Evolutionary conservation across 148 eudicot species (phyloP).

Genomic region (Vaccinium darrowii): DNA sequence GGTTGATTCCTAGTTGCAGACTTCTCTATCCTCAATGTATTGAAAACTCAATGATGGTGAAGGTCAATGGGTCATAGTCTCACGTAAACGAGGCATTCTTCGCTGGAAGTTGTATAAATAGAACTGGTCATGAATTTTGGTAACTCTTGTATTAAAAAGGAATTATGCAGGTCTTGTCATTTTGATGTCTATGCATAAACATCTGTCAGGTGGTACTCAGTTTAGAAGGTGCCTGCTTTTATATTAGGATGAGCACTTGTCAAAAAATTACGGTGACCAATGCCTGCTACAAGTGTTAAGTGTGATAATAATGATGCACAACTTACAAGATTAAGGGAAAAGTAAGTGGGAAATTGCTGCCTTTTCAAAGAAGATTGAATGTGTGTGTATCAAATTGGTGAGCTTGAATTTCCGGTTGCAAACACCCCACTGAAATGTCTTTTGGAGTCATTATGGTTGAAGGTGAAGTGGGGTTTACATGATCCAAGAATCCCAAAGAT

Average conservation of each 20-base stretch:
- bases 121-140: background rate
- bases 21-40: background rate
- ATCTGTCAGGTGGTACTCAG: background rate
- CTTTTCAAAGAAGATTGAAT: background rate
- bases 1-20: background rate
- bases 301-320: background rate
- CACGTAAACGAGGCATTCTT: background rate
- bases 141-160: background rate
- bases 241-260: background rate
- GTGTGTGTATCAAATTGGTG: background rate
- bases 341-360: background rate
- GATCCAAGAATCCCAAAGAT: background rate
- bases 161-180: background rate
- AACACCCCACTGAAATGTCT: background rate
- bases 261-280: background rate
- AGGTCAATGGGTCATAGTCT: background rate
- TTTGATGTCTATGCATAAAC: too few relatives aligned
- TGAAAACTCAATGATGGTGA: background rate
- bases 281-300: background rate
- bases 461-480: background rate
- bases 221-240: background rate
- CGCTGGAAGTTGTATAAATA: background rate
- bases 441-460: background rate
- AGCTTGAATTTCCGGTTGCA: background rate
- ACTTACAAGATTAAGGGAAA: slow-evolving; percentile 1